Evolutionary conservation across 169 alveolate genomes (phyloP).

Genomic region (Miamiensis avidus): DNA sequence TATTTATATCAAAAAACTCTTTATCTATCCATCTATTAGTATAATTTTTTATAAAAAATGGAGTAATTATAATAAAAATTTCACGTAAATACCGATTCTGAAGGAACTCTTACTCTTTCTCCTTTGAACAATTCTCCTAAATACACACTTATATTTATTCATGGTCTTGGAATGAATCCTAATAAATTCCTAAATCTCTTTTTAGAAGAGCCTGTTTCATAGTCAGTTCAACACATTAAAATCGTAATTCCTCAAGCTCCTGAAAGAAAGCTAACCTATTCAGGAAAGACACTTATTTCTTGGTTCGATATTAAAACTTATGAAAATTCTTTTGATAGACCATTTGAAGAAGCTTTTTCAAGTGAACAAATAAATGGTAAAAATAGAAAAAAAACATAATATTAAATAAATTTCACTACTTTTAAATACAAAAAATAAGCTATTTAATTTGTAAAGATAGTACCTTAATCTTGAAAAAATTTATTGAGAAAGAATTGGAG

Average conservation of each 20-base stretch:
- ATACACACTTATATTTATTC: neutral
- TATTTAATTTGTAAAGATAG: neutral
- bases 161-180: slow-evolving; percentile 10
- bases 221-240: neutral
- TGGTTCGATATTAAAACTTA: slow-evolving; percentile 31
- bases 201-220: neutral
- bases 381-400: neutral
- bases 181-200: neutral
- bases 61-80: too few species aligned
- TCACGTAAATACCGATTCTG: too few species aligned
- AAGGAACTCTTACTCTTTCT: neutral
- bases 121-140: neutral
- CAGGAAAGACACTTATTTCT: neutral
- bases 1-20: too few species aligned
- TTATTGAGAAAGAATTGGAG: slow-evolving; percentile 5
- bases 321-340: slow-evolving; percentile 4
- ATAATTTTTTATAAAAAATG: too few species aligned
- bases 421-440: neutral
- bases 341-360: slow-evolving; percentile 22
- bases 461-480: neutral
- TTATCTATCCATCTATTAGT: too few species aligned
- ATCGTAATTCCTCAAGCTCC: slow-evolving; percentile 24
- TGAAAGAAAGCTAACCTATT: neutral
- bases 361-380: slow-evolving; percentile 7
- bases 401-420: neutral